A percentile compares a stretch with the other conserved stretches of the same genome.
These are phyloP conservation scores for Agroathelia rolfsii DNA, from an alignment of 1,284 basidiomycete genomes.

Conservation along the genomic window DNA sequence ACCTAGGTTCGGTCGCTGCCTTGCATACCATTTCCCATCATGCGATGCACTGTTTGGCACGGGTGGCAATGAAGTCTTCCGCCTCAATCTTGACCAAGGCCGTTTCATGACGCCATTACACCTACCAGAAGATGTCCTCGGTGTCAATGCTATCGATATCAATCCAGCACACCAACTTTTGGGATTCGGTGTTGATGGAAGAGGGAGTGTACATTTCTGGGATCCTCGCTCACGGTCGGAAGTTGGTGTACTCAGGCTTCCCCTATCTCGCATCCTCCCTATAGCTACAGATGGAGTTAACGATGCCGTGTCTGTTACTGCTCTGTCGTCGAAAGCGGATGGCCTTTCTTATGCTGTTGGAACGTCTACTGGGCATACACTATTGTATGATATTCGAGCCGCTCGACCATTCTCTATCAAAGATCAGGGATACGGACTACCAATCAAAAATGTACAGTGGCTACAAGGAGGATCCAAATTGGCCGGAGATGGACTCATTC, in stretches of 20 bases:
- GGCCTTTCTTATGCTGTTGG: slow-evolving; percentile 92
- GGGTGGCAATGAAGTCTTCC: slow-evolving; percentile 80
- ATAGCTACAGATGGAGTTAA: too few species aligned
- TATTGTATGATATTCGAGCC: slow-evolving; percentile 91
- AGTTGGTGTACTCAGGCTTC: slow-evolving; percentile 77
- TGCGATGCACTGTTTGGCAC: slow-evolving; percentile 75
- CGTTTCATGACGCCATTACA: slow-evolving; percentile 79
- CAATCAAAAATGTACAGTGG: slow-evolving; percentile 84
- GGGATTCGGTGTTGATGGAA: slow-evolving; percentile 80
- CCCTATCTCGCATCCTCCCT: slow-evolving; percentile 48
- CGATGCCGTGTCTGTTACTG: slow-evolving; percentile 79
- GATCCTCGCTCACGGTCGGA: slow-evolving; percentile 80
- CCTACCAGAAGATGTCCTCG: slow-evolving; percentile 60
- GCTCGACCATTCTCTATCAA: slow-evolving; percentile 79
- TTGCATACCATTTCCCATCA: slow-evolving; percentile 85
- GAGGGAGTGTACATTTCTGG: slow-evolving; percentile 91
- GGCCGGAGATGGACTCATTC: slow-evolving; percentile 78
- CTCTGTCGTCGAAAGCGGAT: slow-evolving; percentile 77
- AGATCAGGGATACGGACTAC: slow-evolving; percentile 95
- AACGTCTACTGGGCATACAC: slow-evolving; percentile 88
- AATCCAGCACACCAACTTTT: slow-evolving; percentile 91
- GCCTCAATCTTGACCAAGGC: slow-evolving; percentile 93
- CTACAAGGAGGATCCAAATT: slow-evolving; percentile 78
- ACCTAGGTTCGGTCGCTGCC: slow-evolving; percentile 85
- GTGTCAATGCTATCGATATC: slow-evolving; percentile 89